phyloP scores from a whole-genome alignment of 2,329 filamentous ascomycete genomes.

The Curvularia lunata region DNA sequence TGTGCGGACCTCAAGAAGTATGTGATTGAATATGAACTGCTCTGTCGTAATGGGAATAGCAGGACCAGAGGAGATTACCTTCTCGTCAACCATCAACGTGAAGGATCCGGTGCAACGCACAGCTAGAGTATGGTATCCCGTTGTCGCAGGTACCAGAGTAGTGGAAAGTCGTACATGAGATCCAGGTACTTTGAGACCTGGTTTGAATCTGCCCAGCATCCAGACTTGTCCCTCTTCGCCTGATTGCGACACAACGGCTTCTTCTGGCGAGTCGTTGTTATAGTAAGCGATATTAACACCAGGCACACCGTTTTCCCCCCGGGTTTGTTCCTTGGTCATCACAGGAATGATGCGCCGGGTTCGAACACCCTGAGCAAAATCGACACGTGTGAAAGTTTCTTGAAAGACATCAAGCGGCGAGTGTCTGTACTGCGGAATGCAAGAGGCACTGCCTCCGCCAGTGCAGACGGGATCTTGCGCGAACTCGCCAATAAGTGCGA shows the following conservation, averaged over 20 bases:
- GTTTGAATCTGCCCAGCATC: not conserved
- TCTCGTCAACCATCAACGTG: not conserved
- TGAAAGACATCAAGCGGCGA: not conserved
- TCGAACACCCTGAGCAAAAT: not conserved
- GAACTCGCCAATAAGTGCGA: not conserved
- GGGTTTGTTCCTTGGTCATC: not conserved
- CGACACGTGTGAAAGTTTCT: not conserved
- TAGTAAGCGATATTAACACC: not conserved
- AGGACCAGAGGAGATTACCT: not conserved
- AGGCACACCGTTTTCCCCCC: not conserved
- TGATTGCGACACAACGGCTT: not conserved
- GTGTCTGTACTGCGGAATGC: not conserved
- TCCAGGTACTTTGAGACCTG: not conserved
- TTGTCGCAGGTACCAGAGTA: not conserved
- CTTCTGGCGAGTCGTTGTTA: not conserved
- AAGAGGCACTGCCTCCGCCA: constrained; percentile 1
- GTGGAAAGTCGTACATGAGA: not conserved
- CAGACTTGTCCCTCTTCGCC: not conserved
- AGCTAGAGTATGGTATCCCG: not conserved
- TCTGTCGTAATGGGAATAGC: not conserved
- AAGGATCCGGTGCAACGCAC: not conserved
- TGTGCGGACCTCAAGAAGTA: not conserved
- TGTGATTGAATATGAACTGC: not conserved
- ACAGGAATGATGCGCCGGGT: not conserved
- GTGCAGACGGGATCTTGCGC: not conserved